Conservation (phyloP, 371 early-diverging fungal species). For the Funneliformis caledonium region DNA sequence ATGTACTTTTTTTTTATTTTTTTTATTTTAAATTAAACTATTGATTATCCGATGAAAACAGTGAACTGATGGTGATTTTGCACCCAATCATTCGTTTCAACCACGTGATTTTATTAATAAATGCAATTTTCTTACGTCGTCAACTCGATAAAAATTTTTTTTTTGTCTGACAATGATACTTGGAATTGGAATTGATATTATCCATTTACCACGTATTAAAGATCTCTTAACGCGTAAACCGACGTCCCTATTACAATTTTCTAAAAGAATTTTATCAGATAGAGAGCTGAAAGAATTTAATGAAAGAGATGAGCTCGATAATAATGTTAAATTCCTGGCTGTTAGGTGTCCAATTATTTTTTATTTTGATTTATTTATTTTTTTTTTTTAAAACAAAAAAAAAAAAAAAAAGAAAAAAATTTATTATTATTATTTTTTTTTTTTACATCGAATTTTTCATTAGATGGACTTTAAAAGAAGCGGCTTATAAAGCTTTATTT, state of each 20-base stretch:
- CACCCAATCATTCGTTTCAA: too few species aligned
- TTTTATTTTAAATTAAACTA: too few species aligned
- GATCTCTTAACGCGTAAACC: slow-evolving; percentile 42
- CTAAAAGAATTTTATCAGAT: slow-evolving; percentile 52
- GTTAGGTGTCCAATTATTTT: too few species aligned
- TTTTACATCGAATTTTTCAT: not conserved
- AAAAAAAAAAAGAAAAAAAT: too few species aligned
- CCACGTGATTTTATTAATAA: too few species aligned
- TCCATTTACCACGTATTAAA: slow-evolving; percentile 19
- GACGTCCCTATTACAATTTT: slow-evolving; percentile 44
- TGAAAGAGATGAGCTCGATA: not conserved
- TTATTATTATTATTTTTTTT: not conserved
- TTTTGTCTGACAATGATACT: not conserved
- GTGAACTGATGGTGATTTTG: too few species aligned
- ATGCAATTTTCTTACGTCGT: too few species aligned
- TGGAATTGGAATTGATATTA: slow-evolving; percentile 24
- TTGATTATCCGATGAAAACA: too few species aligned
- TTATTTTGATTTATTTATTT: too few species aligned
- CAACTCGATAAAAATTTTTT: too few species aligned
- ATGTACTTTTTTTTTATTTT: too few species aligned
- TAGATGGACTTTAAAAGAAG: slow-evolving; percentile 74
- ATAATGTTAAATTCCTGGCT: slow-evolving; percentile 11
- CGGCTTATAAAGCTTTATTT: slow-evolving; percentile 68
- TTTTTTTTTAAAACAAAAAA: too few species aligned
- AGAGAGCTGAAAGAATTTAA: slow-evolving; percentile 50